Evolutionary conservation across 306 rosid genomes (phyloP), one percentile per base, ranked within the genome.

Genomic region (Potentilla sterilis): DNA sequence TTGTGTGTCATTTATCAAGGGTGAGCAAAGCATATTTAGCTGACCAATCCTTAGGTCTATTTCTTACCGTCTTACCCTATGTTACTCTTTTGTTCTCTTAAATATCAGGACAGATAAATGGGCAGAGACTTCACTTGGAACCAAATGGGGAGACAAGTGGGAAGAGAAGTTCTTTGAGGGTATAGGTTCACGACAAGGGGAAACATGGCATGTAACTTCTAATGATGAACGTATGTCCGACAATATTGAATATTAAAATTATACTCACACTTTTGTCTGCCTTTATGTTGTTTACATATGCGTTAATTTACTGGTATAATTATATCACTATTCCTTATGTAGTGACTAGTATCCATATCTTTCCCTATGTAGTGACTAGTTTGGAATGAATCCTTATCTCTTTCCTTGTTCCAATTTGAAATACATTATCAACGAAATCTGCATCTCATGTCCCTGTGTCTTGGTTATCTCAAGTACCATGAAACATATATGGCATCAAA

Each of bases 61-160:
- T 71, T 71, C 8, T 28, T 49, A 9, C 46, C 44, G 9, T 22
- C 34, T 21, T 41, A 14, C 34, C 49, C 32, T 55, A 21, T 22
- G 19, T 43, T 37, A n/a, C 62, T 76, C 35, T 73, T 70, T 55
- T 13, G 21, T 55, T 57, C 55, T 69, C 69, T 48, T 13, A 59
- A 28, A 19, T 66, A 77, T 76, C 97, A 92, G 97, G 98, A 95
- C 97, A 68, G 98, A 95, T 86, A 95, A 95, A 76, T 95, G 98
- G 98, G 97, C 97, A 55, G 98, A 95, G 87, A 90, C 98, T 58
- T 91, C 89, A 82, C 89, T 89, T 78, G 98, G 98, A 57, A 95
- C 97, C 67, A 95, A 86, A 78, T 95, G 98, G 98, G 98, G 98
- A 66, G 98, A 95, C 89, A 95, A 95, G 90, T 95, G 97, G 98